These are phyloP conservation scores for Morella rubra DNA, from an alignment of 306 rosid species.

Conservation along the genomic window DNA sequence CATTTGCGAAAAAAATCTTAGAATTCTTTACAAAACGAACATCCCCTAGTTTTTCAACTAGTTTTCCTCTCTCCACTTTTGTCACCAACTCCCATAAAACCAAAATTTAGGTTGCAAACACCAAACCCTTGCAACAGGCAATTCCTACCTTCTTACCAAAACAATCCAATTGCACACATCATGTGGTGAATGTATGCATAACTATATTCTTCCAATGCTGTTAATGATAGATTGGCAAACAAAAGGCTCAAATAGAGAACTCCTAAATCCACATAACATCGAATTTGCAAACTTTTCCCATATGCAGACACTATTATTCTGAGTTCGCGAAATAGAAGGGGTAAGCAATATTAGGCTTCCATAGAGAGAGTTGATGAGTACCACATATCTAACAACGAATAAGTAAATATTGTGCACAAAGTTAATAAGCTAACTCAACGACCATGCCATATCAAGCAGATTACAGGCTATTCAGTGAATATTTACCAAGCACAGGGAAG, in stretches of 20 bases:
- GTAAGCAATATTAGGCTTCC: neutral
- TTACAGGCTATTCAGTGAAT: neutral
- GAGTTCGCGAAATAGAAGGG: neutral
- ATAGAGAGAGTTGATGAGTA: neutral
- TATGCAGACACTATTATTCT: neutral
- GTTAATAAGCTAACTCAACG: neutral
- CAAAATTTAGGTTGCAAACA: too few relatives aligned
- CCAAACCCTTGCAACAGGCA: neutral
- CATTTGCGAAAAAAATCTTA: too few relatives aligned
- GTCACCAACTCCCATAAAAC: too few relatives aligned
- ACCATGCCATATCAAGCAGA: neutral
- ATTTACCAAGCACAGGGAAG: neutral
- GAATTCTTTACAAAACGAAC: too few relatives aligned
- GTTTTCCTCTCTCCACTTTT: too few relatives aligned
- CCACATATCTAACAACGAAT: neutral
- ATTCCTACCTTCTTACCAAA: constrained; percentile 4
- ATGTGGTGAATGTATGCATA: neutral
- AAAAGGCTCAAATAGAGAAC: neutral
- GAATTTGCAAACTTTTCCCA: neutral
- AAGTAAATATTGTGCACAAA: neutral
- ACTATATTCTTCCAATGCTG: neutral
- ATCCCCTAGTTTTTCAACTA: too few relatives aligned
- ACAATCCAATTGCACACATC: neutral
- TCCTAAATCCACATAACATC: neutral
- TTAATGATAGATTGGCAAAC: neutral